Base-by-base conservation (phyloP, 2,329 filamentous ascomycete genomes). In the Botryotinia calthae region DNA sequence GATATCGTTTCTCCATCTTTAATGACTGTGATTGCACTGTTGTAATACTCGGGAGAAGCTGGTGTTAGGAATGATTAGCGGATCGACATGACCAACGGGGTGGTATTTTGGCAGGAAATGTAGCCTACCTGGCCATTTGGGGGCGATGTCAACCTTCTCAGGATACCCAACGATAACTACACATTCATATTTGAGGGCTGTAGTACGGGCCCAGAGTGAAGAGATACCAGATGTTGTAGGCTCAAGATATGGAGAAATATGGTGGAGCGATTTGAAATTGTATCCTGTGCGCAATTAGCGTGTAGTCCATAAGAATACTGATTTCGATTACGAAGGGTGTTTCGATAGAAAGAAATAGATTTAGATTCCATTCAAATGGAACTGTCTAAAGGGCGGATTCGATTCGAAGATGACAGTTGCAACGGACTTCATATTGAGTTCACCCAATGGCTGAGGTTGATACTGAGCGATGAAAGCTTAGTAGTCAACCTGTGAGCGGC, bases 161-260 rank as follows among this genome's bases (percentile, higher is more conserved):
- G 93, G 93, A 72, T 95, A 96, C 0, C 93, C 93, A 1, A 89
- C 88, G 0, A 88, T 87, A 20, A 44, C 42, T 7, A 44, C 42
- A 44, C 42, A 94, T 73, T 90, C 84, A 78, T 91, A 85, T 76
- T 89, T 89, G 34, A 88, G 83, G 0, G 93, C 93, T 0, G 86
- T 88, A 0, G 86, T 88, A 56, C 88, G 84, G 0, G 92, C 92
- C 93, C 93, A 96, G 31, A 91, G 81, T 0, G 92, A 90, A 16
- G 86, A 90, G 70, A 92, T 88, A 0, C 93, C 93, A 0, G 87
- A 84, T 10, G 87, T 86, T 0, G 87, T 87, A 0, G 85, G 87
- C 78, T 96, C 93, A 5, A 95, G 87, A 76, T 85, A 92, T 0
- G 91, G 91, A 1, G 82, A 82, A 62, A 95, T 94, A 2, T 93